Evolutionary conservation across 2,329 filamentous ascomycete genomes (phyloP).

Genomic region (Chaetomiaceae sp.): DNA sequence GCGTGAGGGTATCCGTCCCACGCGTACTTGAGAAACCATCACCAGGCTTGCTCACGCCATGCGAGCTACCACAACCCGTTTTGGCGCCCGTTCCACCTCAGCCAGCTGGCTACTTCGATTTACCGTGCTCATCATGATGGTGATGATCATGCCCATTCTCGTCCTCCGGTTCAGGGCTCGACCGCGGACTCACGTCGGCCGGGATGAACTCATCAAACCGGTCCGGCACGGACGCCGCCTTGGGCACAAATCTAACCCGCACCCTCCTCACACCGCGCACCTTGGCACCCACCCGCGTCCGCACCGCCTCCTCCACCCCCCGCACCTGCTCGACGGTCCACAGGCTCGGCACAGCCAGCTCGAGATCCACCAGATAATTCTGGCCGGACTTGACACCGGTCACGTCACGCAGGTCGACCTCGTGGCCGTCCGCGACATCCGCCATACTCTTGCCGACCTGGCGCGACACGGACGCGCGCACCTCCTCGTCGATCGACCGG

Average conservation of each 20-base stretch:
- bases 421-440: constrained; percentile 43
- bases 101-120: too few relatives aligned
- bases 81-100: too few relatives aligned
- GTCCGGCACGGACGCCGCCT: constrained; percentile 49
- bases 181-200: constrained; percentile 51
- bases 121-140: constrained; percentile 27
- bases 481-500: constrained; percentile 76
- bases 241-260: constrained; percentile 74
- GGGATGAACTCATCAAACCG: constrained; percentile 73
- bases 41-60: too few relatives aligned
- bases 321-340: constrained; percentile 70
- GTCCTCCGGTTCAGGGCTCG: constrained; percentile 56
- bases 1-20: too few relatives aligned
- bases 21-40: too few relatives aligned
- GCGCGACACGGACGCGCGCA: constrained; percentile 64
- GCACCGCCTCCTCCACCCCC: constrained; percentile 65
- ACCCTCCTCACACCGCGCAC: constrained; percentile 81
- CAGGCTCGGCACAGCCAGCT: constrained; percentile 68
- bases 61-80: too few relatives aligned
- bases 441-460: constrained; percentile 55
- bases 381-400: constrained; percentile 93
- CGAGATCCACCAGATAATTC: constrained; percentile 89
- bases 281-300: constrained; percentile 65
- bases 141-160: constrained; percentile 42
- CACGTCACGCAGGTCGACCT: constrained; percentile 68